Conservation (phyloP, 2,329 filamentous ascomycete species). For the Parastagonospora nodorum region DNA sequence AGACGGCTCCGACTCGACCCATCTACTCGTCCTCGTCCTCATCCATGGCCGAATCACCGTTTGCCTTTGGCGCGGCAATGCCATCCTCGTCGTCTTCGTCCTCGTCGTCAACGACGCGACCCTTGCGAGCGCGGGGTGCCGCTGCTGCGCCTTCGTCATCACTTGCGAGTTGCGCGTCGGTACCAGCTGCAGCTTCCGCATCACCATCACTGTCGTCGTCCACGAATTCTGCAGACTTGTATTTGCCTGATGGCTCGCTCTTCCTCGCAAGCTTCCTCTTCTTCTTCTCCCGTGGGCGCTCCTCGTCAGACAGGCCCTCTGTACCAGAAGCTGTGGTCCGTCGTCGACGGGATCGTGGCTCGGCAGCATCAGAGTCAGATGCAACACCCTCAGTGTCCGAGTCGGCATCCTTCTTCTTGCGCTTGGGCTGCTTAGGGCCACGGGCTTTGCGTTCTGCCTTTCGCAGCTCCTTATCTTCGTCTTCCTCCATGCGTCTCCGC, state of each 20-base stretch:
- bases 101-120: constrained; percentile 40
- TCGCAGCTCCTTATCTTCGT: constrained; percentile 79
- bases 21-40: constrained; percentile 40
- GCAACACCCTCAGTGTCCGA: constrained; percentile 51
- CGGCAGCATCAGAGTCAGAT: constrained; percentile 35
- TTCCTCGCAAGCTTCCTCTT: constrained; percentile 65
- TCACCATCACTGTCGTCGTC: constrained; percentile 66
- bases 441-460: constrained; percentile 64
- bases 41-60: constrained; percentile 30
- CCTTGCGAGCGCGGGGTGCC: constrained; percentile 34
- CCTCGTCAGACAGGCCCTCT: constrained; percentile 59
- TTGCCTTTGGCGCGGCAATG: constrained; percentile 23
- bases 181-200: constrained; percentile 24
- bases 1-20: neutral
- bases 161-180: constrained; percentile 14
- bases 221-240: constrained; percentile 84
- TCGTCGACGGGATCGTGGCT: constrained; percentile 46
- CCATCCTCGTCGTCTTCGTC: constrained; percentile 37
- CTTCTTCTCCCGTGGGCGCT: constrained; percentile 66
- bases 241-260: constrained; percentile 62
- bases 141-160: constrained; percentile 32
- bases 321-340: constrained; percentile 45
- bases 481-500: constrained; percentile 61
- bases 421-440: constrained; percentile 48
- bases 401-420: constrained; percentile 67